phyloP scores from a whole-genome alignment of 805 yeast genomes.

The Kodamaea sagamina region DNA sequence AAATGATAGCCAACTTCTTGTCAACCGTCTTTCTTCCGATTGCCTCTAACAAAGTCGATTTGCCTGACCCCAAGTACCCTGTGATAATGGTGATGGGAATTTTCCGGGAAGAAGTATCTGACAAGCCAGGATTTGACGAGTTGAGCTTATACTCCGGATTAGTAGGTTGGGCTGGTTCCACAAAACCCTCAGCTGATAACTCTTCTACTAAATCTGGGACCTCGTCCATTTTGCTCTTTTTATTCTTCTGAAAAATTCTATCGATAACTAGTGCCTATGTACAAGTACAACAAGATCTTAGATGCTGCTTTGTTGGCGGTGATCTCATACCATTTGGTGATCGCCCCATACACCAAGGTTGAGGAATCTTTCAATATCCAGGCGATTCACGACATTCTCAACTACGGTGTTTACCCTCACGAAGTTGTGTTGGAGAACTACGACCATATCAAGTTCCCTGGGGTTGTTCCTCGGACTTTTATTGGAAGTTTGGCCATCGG shows the following conservation, averaged over 20 bases:
- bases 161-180: background rate
- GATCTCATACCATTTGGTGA: conserved; percentile 49
- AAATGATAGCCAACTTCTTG: conserved; percentile 79
- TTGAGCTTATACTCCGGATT: conserved; percentile 8
- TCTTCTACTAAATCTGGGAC: conserved; percentile 9
- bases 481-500: conserved; percentile 66
- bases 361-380: conserved; percentile 93
- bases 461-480: conserved; percentile 86
- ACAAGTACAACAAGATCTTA: conserved; percentile 17
- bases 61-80: conserved; percentile 94
- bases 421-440: conserved; percentile 41
- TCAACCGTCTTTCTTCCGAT: conserved; percentile 66
- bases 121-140: conserved; percentile 6
- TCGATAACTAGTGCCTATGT: background rate
- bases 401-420: conserved; percentile 52
- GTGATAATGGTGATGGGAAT: conserved; percentile 93
- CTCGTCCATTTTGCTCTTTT: conserved; percentile 7
- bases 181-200: conserved; percentile 3
- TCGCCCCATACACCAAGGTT: conserved; percentile 86
- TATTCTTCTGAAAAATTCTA: background rate
- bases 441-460: conserved; percentile 83
- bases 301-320: conserved; percentile 36
- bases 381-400: conserved; percentile 79
- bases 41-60: conserved; percentile 77
- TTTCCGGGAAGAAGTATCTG: conserved; percentile 30